phyloP scores from a whole-genome alignment of 1,284 basidiomycete species.

The Coriolopsis trogii region DNA sequence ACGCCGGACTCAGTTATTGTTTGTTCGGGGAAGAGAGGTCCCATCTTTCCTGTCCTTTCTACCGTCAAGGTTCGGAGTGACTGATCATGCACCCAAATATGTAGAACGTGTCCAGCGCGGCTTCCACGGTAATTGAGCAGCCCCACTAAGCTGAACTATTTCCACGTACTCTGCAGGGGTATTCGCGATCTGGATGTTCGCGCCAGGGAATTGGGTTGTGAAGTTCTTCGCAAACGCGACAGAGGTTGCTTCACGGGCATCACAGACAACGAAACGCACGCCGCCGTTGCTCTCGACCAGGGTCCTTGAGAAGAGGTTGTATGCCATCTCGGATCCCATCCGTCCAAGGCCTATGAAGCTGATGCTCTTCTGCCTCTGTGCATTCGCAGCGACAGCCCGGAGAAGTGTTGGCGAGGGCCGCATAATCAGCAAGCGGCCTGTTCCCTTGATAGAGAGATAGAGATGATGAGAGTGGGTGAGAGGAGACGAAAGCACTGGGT shows the following conservation, averaged over 20 bases:
- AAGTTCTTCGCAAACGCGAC: constrained; percentile 60
- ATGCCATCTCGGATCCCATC: constrained; percentile 87
- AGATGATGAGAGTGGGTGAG: neutral
- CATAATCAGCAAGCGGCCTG: constrained; percentile 18
- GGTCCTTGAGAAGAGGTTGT: constrained; percentile 77
- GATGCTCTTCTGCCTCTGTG: constrained; percentile 52
- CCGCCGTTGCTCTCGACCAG: constrained; percentile 46
- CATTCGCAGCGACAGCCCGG: constrained; percentile 23
- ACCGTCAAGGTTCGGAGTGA: too few relatives aligned
- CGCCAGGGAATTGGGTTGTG: constrained; percentile 54
- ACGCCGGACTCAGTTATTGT: too few relatives aligned
- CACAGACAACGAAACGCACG: constrained; percentile 73
- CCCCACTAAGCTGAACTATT: neutral
- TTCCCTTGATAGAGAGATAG: neutral
- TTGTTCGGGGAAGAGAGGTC: too few relatives aligned
- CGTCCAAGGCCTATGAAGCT: constrained; percentile 82
- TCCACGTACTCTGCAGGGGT: constrained; percentile 76
- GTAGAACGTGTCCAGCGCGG: too few relatives aligned
- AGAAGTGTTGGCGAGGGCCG: constrained; percentile 29
- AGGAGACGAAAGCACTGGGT: neutral
- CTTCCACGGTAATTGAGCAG: too few relatives aligned
- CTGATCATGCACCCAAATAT: too few relatives aligned
- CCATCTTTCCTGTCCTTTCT: too few relatives aligned
- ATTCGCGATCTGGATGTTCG: constrained; percentile 55
- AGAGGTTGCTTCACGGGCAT: constrained; percentile 67